Evolutionary conservation across 2,329 filamentous ascomycete species (phyloP).

Genomic region (Fusarium denticulatum): DNA sequence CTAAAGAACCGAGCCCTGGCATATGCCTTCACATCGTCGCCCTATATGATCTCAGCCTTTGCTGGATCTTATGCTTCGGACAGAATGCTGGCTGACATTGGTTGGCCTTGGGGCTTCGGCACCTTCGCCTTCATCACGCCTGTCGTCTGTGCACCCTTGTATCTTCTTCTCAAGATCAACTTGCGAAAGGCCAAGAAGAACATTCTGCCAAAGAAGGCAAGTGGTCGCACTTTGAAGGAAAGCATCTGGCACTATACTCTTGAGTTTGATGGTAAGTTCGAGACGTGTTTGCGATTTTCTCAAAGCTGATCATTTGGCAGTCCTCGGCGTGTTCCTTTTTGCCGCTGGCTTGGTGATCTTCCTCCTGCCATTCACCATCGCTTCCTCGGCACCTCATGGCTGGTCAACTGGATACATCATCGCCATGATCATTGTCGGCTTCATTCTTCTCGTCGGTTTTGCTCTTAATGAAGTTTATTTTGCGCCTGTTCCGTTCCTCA

Average conservation of each 20-base stretch:
- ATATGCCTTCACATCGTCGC: slow-evolving; percentile 52
- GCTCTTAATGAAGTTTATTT: slow-evolving; percentile 65
- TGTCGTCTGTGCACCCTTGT: slow-evolving; percentile 62
- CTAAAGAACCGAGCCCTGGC: slow-evolving; percentile 30
- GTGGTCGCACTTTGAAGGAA: slow-evolving; percentile 57
- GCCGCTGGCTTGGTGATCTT: slow-evolving; percentile 67
- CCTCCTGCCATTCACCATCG: slow-evolving; percentile 72
- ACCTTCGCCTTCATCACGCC: slow-evolving; percentile 70
- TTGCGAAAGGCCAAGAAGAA: slow-evolving; percentile 65
- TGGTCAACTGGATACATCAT: slow-evolving; percentile 66
- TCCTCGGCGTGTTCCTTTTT: slow-evolving; percentile 65
- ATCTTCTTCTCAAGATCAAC: slow-evolving; percentile 62
- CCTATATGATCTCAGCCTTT: slow-evolving; percentile 58
- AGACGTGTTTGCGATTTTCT: no score
- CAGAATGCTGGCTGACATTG: slow-evolving; percentile 40
- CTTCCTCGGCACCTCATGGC: slow-evolving; percentile 55
- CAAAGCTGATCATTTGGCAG: neutral
- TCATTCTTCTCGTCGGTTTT: slow-evolving; percentile 64
- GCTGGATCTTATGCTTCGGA: slow-evolving; percentile 49
- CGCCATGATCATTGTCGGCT: slow-evolving; percentile 69
- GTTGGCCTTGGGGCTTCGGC: slow-evolving; percentile 61
- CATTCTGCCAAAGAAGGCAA: slow-evolving; percentile 48
- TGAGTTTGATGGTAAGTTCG: slow-evolving; percentile 64
- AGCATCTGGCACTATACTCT: slow-evolving; percentile 60
- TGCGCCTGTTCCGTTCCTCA: slow-evolving; percentile 66